Conservation (phyloP, 2,329 filamentous ascomycete genomes). For the Diaporthe citriasiana region DNA sequence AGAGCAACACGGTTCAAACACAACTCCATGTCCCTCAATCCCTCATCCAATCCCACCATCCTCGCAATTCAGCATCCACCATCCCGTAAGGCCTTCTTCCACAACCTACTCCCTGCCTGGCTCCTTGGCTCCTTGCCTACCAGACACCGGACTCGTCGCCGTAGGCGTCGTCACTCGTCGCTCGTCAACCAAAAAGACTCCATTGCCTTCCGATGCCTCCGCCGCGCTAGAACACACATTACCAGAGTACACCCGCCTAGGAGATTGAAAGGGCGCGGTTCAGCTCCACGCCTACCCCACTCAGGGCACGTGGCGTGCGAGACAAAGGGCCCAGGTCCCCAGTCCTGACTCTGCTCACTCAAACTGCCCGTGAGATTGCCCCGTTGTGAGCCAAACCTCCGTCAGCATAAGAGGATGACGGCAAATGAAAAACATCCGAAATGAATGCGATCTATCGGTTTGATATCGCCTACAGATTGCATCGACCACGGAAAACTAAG, state of each 20-base stretch:
- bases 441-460: conserved; percentile 25
- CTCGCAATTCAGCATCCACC: background rate
- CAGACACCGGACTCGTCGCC: background rate
- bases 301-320: conserved; percentile 24
- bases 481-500: conserved; percentile 9
- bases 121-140: background rate
- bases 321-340: conserved; percentile 4
- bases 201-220: conserved; percentile 29
- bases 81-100: conserved; percentile 10
- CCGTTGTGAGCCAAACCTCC: conserved; percentile 3
- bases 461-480: conserved; percentile 26
- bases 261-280: conserved; percentile 32
- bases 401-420: background rate
- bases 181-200: background rate
- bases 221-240: conserved; percentile 23
- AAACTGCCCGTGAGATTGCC: background rate
- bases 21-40: conserved; percentile 15
- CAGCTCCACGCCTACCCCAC: conserved; percentile 30
- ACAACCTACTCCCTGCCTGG: background rate
- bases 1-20: conserved; percentile 2
- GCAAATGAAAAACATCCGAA: background rate
- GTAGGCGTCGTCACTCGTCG: conserved; percentile 2
- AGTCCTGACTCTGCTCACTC: background rate
- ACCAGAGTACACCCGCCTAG: conserved; percentile 10
- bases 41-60: conserved; percentile 1